phyloP scores from a whole-genome alignment of 2,329 filamentous ascomycete genomes.

The Aureobasidium sp. region DNA sequence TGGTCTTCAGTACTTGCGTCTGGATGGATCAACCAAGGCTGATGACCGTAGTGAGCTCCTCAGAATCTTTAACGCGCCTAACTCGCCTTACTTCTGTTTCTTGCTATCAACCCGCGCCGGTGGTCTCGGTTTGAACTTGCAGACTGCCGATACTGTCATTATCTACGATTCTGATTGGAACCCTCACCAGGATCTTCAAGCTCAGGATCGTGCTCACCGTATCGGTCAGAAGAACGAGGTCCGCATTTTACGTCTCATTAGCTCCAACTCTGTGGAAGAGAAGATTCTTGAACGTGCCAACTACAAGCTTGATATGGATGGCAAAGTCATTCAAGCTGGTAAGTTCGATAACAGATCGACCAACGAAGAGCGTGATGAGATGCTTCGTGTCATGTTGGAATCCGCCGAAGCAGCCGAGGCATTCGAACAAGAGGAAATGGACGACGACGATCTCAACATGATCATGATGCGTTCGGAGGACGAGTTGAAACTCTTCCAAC shows the following conservation, averaged over 20 bases:
- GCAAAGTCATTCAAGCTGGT: constrained; percentile 98
- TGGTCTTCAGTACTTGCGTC: constrained; percentile 76
- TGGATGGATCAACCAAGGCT: constrained; percentile 95
- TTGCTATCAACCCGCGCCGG: constrained; percentile 96
- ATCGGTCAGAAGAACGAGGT: constrained; percentile 99
- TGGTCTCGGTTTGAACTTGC: constrained; percentile 93
- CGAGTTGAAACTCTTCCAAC: constrained; percentile 70
- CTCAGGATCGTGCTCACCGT: constrained; percentile 98
- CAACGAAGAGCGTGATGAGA: constrained; percentile 94
- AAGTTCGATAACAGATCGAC: constrained; percentile 99
- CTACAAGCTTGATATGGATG: constrained; percentile 98
- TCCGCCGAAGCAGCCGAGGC: constrained; percentile 60
- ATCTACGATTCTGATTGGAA: constrained; percentile 99
- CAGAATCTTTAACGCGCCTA: constrained; percentile 78
- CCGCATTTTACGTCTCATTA: constrained; percentile 90
- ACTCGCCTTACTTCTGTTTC: constrained; percentile 95
- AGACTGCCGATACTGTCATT: constrained; percentile 97
- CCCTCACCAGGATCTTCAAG: constrained; percentile 96
- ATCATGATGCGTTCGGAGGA: constrained; percentile 83
- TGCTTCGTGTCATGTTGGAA: constrained; percentile 88
- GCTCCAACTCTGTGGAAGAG: constrained; percentile 93
- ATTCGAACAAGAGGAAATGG: constrained; percentile 93
- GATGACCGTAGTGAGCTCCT: constrained; percentile 92
- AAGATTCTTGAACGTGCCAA: constrained; percentile 96
- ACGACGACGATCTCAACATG: constrained; percentile 93